A percentile compares a stretch with the other conserved stretches of the same genome.
Evolutionary conservation across 1,284 basidiomycete genomes (phyloP).

Genomic region (Meripilus lineatus): DNA sequence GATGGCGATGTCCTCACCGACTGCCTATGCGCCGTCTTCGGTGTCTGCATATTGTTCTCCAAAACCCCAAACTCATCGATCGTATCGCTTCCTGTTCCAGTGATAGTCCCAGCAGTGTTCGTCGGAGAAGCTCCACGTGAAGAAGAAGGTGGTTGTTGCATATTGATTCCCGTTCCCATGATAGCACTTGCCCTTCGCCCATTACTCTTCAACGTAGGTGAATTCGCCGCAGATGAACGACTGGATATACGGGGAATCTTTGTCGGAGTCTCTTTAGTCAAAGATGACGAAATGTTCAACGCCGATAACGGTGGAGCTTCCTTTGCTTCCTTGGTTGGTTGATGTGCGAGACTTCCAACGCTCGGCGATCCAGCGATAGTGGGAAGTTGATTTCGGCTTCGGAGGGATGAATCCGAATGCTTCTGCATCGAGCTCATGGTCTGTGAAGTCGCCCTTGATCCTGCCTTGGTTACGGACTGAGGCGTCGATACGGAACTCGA

Average conservation of each 20-base stretch:
- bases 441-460: constrained; percentile 65
- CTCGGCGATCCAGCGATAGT: constrained; percentile 91
- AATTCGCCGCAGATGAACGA: constrained; percentile 63
- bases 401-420: constrained; percentile 73
- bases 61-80: constrained; percentile 78
- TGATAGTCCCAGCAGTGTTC: too few species aligned
- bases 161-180: constrained; percentile 33
- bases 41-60: constrained; percentile 45
- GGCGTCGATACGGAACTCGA: constrained; percentile 34
- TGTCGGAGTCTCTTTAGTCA: constrained; percentile 80
- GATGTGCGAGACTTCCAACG: constrained; percentile 52
- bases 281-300: constrained; percentile 43
- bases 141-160: too few species aligned
- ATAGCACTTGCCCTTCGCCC: constrained; percentile 61
- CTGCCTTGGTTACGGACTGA: constrained; percentile 40
- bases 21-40: constrained; percentile 38
- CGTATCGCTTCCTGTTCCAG: constrained; percentile 37
- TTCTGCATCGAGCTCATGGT: constrained; percentile 79
- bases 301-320: constrained; percentile 50
- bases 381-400: constrained; percentile 71
- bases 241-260: constrained; percentile 92
- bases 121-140: constrained; percentile 67
- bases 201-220: constrained; percentile 56
- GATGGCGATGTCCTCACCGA: constrained; percentile 61
- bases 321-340: constrained; percentile 46